Base-by-base conservation (phyloP, 495 filamentous ascomycete genomes). In the Xylaria scruposa region DNA sequence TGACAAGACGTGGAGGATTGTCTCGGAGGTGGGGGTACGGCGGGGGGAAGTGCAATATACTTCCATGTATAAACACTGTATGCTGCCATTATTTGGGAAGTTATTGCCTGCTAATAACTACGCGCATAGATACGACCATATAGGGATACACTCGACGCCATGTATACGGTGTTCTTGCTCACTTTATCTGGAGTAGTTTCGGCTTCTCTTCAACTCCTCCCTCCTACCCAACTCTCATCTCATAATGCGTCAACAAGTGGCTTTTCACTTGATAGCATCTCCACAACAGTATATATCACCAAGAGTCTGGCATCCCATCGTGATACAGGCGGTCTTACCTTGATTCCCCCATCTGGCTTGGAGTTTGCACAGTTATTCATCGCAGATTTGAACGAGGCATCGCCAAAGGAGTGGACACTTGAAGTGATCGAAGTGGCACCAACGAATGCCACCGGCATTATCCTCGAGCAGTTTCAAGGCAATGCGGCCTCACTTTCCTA, bases 331-430 rank as follows among this genome's bases (percentile, higher is more conserved):
- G 85, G 87, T 3, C 72, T 87, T 21, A 88, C 86, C 0, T 77
- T 88, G 15, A 87, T 88, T n/a, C 87, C 87, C 8, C 86, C 87
- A 0, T 82, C 84, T 0, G 81, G 81, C 1, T 72, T 72, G 29
- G 83, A 87, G 6, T 89, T 88, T 47, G 86, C 87, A 7, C 69
- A 78, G 26, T 83, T 79, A 0, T 87, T 88, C 59, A 75, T 78
- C 56, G 66, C 80, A 3, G 87, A 89, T 69, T 77, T 89, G 3
- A 72, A 79, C 15, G 67, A 63, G 44, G 49, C 71, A 15, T 70
- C 73, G 4, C 67, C 70, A 29, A 61, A 42, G 31, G 33, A 56
- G 33, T 68, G 73, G 70, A 54, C 62, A 13, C 65, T 72, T 21
- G 5, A 68, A 12, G 64, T 72, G 33, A 46, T 61, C 15, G 42